Evolutionary conservation across 2,329 filamentous ascomycete species (phyloP).

Genomic region (Nemania bipapillata): DNA sequence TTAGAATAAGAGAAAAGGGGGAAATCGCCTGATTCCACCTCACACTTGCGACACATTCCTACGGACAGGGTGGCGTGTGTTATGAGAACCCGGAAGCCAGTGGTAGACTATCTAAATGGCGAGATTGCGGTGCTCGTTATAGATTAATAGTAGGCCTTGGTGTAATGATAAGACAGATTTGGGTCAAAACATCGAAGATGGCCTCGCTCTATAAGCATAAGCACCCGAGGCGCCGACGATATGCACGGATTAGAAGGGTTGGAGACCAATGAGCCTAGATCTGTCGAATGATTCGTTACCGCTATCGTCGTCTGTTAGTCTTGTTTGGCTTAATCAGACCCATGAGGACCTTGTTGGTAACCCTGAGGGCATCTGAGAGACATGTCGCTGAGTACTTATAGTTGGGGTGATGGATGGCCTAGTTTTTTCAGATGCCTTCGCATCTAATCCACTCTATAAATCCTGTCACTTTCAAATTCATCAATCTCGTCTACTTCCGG

Average conservation of each 20-base stretch:
- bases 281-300: constrained; percentile 11
- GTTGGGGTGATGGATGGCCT: neutral
- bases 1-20: neutral
- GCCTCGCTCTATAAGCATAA: neutral
- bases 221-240: neutral
- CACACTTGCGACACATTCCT: neutral
- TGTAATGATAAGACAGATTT: neutral
- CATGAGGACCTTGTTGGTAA: constrained; percentile 36
- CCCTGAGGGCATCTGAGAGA: constrained; percentile 28
- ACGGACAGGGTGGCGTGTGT: neutral
- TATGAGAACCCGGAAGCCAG: neutral
- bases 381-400: constrained; percentile 20
- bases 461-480: neutral
- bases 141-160: neutral
- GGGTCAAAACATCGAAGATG: neutral
- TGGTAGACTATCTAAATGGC: neutral
- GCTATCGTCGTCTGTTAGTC: neutral
- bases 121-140: neutral
- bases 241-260: neutral
- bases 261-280: neutral
- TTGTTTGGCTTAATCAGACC: neutral
- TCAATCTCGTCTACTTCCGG: neutral
- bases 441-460: neutral
- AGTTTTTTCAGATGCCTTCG: neutral
- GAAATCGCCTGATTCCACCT: neutral